Evolutionary conservation across 2,329 filamentous ascomycete genomes (phyloP), one percentile per base, ranked within the genome.

Genomic region (Ceratocystis harringtonii): DNA sequence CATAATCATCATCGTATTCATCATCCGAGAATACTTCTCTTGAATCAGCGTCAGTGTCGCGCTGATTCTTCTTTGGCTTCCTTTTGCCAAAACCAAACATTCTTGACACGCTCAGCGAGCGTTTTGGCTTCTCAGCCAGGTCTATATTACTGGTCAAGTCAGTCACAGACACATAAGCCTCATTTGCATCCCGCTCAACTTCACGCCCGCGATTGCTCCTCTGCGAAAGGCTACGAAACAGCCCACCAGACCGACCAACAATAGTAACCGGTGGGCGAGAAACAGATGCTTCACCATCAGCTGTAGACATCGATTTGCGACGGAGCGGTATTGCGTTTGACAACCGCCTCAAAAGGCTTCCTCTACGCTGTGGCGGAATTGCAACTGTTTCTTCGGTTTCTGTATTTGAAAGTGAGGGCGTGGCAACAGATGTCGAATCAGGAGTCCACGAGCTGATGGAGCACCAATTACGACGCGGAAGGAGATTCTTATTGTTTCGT

Each of bases 391-490:
- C 75, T 58, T 78, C 75, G 19, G 48, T 17, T 8, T 61, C 57
- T 15, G 41, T 15, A 1, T 81, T 78, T 7, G 73, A 36, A 22
- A 58, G 75, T 32, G 78, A 81, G 2, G 89, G 90, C 1, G 87
- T 85, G 2, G 81, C 79, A 0, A 84, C 83, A 12, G 91, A 91
- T 0, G 89, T 95, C 43, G 77, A 78, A 2, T 89, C 90, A 1
- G 92, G 91, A 8, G 84, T 79, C 76, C 95, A 97, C 72, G 89
- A 82, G 64, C 89, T 83, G 70, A 99, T 95, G 2, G 90, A 89
- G 74, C 92, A 97, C 89, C 92, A 99, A 73, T 99, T 99, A 41
- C 94, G 84, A 67, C 94, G 87, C 22, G 92, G 92, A 8, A 97
- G 79, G 1, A 99, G 79, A 68, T 87, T 85, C 71, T 90, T 95